A percentile compares a stretch with the other conserved stretches of the same genome.
Conservation (phyloP, 2,329 filamentous ascomycete species). For the Microsporum audouinii region DNA sequence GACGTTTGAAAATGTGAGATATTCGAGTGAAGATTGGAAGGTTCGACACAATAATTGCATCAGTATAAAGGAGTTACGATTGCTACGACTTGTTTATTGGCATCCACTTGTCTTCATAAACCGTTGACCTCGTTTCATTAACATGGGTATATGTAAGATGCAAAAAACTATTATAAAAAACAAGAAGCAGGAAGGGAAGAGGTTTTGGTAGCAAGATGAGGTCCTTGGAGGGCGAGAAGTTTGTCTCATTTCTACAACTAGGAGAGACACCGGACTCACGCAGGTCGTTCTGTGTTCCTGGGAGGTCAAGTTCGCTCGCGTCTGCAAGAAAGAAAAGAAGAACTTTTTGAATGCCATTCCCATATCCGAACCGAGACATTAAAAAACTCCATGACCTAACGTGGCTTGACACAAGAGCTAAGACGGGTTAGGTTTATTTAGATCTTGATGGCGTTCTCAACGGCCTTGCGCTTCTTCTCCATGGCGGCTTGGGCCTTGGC, state of each 20-base stretch:
- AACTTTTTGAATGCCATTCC: constrained; percentile 2
- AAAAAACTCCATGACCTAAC: neutral
- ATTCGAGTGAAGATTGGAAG: neutral
- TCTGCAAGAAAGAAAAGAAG: neutral
- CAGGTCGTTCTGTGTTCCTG: neutral
- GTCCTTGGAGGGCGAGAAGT: neutral
- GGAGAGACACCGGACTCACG: neutral
- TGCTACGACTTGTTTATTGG: neutral
- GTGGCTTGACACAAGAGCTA: neutral
- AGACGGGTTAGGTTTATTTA: constrained; percentile 41
- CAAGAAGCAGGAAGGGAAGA: neutral
- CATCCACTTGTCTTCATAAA: constrained; percentile 1
- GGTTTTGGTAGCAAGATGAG: neutral
- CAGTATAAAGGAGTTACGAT: neutral
- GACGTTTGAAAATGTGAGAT: neutral
- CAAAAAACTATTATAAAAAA: neutral
- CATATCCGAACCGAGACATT: neutral
- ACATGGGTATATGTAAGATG: constrained; percentile 5
- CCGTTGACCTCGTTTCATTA: constrained; percentile 3
- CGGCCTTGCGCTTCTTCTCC: constrained; percentile 86
- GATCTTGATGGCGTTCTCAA: constrained; percentile 95
- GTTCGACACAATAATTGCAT: neutral
- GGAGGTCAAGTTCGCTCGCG: neutral
- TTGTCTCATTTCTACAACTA: constrained; percentile 4
- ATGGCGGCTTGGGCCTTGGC: constrained; percentile 71